Conservation (phyloP, 2,329 filamentous ascomycete species). For the Stagonosporopsis chrysanthemi region DNA sequence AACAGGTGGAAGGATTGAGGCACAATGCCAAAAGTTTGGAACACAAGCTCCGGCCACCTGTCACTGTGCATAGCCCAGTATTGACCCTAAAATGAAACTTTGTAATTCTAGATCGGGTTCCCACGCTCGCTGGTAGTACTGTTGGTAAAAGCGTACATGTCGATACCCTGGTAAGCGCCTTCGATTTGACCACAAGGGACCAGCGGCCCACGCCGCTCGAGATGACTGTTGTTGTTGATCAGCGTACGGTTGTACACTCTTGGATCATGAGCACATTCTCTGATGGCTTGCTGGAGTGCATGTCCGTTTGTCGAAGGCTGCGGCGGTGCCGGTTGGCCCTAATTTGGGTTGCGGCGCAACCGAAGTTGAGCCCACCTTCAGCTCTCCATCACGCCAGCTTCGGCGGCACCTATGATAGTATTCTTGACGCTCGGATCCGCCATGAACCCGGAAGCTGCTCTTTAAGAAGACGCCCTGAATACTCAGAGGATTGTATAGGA, state of each 20-base stretch:
- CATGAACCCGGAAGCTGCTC: too few relatives aligned
- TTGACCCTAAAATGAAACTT: not conserved
- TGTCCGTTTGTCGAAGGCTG: not conserved
- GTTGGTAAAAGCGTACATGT: not conserved
- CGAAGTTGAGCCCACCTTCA: not conserved
- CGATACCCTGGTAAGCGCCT: too few relatives aligned
- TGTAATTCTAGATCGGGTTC: not conserved
- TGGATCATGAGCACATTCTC: not conserved
- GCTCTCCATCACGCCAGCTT: conserved; percentile 4
- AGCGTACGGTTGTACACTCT: not conserved
- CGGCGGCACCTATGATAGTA: not conserved
- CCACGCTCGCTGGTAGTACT: not conserved
- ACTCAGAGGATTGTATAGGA: not conserved
- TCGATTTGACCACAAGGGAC: not conserved
- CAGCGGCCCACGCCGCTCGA: not conserved
- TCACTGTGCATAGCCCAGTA: not conserved
- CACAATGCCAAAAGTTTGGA: conserved; percentile 11
- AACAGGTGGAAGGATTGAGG: conserved; percentile 11
- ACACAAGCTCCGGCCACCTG: not conserved
- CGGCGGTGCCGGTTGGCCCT: not conserved
- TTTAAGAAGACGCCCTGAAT: too few relatives aligned
- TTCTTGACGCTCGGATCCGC: not conserved
- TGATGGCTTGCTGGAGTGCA: conserved; percentile 12
- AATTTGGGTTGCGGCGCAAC: conserved; percentile 14
- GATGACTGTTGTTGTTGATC: too few relatives aligned